These are phyloP conservation scores for Ceratobasidium sp. DNA, from an alignment of 1,284 basidiomycete genomes.

Conservation along the genomic window DNA sequence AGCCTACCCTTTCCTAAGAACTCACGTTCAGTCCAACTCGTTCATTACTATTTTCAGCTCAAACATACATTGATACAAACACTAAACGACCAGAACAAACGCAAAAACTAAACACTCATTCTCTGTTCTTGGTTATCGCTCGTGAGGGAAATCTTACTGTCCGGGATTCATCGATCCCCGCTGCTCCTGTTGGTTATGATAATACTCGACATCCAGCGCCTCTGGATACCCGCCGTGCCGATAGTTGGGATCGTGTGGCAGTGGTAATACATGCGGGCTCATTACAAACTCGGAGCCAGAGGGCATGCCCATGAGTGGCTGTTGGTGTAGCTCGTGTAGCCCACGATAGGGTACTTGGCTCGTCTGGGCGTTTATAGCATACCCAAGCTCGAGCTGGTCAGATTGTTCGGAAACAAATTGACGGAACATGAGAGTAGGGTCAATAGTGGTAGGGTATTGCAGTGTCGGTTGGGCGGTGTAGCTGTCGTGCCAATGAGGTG, in stretches of 20 bases:
- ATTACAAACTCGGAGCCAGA: constrained; percentile 9
- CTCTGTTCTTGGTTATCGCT: too few species aligned
- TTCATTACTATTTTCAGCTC: too few species aligned
- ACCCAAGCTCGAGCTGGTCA: constrained; percentile 4
- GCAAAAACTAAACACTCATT: too few species aligned
- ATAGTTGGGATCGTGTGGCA: constrained; percentile 34
- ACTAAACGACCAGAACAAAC: too few species aligned
- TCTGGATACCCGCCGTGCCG: too few species aligned
- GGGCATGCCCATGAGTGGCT: constrained; percentile 33
- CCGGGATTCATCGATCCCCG: too few species aligned
- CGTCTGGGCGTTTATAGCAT: background rate
- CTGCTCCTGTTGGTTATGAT: too few species aligned
- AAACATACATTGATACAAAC: too few species aligned
- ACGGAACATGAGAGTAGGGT: constrained; percentile 11
- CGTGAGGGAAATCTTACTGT: too few species aligned
- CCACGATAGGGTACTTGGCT: constrained; percentile 13
- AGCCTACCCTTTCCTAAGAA: too few species aligned
- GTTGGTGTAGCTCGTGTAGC: constrained; percentile 23
- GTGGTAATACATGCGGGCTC: constrained; percentile 27
- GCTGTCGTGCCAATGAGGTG: background rate
- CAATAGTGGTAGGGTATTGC: constrained; percentile 3
- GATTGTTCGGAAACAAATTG: constrained; percentile 27
- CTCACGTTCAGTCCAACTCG: too few species aligned
- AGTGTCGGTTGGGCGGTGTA: background rate
- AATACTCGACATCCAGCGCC: too few species aligned